A percentile compares a stretch with the other conserved stretches of the same genome.
Conservation (phyloP, 768 basidiomycete genomes). For the Cantharellus anzutake region DNA sequence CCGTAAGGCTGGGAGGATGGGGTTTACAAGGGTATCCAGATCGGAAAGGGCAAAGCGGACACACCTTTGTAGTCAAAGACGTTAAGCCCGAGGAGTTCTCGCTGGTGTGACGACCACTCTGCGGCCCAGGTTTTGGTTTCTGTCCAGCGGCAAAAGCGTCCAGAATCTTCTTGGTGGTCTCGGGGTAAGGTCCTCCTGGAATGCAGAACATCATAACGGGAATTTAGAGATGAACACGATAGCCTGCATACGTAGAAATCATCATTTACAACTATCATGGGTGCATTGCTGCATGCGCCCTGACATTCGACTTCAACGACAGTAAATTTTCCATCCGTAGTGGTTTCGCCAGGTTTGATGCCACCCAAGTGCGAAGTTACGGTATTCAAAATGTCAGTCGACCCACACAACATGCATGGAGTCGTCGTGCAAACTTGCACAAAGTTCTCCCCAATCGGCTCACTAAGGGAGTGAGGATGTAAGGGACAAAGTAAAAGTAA, state of each 20-base stretch:
- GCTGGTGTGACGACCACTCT: slow-evolving; percentile 66
- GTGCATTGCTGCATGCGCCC: slow-evolving; percentile 95
- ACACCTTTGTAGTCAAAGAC: slow-evolving; percentile 52
- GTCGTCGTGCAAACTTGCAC: slow-evolving; percentile 98
- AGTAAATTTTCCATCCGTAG: slow-evolving; percentile 90
- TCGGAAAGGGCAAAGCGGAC: slow-evolving; percentile 8
- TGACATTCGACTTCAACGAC: slow-evolving; percentile 97
- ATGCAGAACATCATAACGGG: background rate
- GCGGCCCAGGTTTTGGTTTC: slow-evolving; percentile 88
- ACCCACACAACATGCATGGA: slow-evolving; percentile 90
- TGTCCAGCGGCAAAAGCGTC: slow-evolving; percentile 62
- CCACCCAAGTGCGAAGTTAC: slow-evolving; percentile 68
- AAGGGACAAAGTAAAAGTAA: background rate
- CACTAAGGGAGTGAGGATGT: slow-evolving; percentile 25
- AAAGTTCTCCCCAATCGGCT: slow-evolving; percentile 86
- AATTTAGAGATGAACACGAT: slow-evolving; percentile 3
- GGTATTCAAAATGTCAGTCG: slow-evolving; percentile 74
- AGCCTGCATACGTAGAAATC: slow-evolving; percentile 71
- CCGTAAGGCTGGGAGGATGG: slow-evolving; percentile 55
- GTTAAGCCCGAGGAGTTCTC: slow-evolving; percentile 91
- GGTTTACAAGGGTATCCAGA: background rate
- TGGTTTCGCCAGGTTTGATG: slow-evolving; percentile 79
- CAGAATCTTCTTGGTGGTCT: slow-evolving; percentile 59
- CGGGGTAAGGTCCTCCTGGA: slow-evolving; percentile 68
- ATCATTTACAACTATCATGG: slow-evolving; percentile 90